These are phyloP conservation scores for Trichosanthes truncata DNA, from an alignment of 306 rosid species.

Conservation along the genomic window DNA sequence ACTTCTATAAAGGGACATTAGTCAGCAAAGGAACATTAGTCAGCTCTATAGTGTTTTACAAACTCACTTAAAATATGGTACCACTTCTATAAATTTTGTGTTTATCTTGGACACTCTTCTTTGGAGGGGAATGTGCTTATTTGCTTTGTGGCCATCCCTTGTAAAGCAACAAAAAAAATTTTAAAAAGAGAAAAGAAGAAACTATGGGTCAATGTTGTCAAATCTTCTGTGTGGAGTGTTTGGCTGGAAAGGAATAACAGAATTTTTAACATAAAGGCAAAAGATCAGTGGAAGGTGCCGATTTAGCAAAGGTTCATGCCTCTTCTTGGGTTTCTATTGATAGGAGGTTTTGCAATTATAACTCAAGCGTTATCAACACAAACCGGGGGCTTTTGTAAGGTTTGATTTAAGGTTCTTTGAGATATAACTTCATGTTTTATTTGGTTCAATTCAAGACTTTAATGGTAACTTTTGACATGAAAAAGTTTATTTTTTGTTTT, in stretches of 20 bases:
- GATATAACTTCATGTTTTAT: neutral
- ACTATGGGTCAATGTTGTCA: neutral
- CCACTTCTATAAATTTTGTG: neutral
- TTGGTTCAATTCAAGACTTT: neutral
- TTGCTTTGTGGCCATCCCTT: neutral
- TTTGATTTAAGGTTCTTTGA: neutral
- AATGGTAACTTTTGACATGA: neutral
- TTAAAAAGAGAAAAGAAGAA: neutral
- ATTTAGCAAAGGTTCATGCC: neutral
- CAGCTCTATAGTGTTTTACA: conserved; percentile 1
- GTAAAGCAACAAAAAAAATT: neutral
- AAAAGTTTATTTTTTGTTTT: neutral
- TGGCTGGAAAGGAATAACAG: neutral
- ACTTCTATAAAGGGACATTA: no score
- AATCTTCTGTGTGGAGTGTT: neutral
- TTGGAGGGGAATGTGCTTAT: neutral
- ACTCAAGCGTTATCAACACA: neutral
- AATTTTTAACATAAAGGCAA: neutral
- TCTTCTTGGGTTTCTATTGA: neutral
- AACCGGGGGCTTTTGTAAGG: neutral
- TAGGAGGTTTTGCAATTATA: neutral
- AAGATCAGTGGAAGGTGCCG: neutral
- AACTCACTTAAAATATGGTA: neutral
- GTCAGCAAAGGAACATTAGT: conserved; percentile 21
- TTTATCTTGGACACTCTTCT: neutral